These are phyloP conservation scores for Alternaria sp. DNA, from an alignment of 2,329 filamentous ascomycete genomes.

Conservation along the genomic window DNA sequence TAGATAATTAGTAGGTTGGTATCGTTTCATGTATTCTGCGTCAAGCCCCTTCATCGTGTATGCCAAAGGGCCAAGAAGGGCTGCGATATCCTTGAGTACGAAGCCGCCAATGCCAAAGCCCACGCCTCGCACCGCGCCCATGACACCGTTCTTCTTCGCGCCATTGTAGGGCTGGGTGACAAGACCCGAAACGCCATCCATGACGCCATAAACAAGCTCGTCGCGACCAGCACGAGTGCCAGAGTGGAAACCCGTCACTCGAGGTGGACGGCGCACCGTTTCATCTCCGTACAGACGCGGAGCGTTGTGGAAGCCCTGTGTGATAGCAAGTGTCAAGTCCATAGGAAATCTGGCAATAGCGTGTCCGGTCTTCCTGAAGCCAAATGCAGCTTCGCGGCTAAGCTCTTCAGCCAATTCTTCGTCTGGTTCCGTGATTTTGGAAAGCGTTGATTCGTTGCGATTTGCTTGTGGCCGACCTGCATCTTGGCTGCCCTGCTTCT, in stretches of 20 bases:
- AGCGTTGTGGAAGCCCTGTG: constrained; percentile 75
- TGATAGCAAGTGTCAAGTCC: constrained; percentile 67
- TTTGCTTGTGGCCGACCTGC: constrained; percentile 26
- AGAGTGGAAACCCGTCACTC: constrained; percentile 71
- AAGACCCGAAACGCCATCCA: constrained; percentile 71
- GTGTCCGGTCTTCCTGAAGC: constrained; percentile 60
- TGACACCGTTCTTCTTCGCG: constrained; percentile 63
- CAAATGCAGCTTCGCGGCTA: constrained; percentile 61
- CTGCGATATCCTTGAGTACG: constrained; percentile 70
- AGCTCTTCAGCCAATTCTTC: constrained; percentile 47
- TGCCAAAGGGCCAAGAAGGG: constrained; percentile 66
- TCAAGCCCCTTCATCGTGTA: constrained; percentile 71
- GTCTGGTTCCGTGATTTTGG: constrained; percentile 43
- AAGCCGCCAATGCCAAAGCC: constrained; percentile 71
- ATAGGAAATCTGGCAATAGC: constrained; percentile 67
- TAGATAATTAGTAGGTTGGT: constrained; percentile 63
- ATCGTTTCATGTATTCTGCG: constrained; percentile 65
- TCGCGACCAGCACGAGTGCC: constrained; percentile 67
- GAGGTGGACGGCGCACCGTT: constrained; percentile 69
- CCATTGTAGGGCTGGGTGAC: constrained; percentile 67
- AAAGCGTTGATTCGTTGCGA: constrained; percentile 38
- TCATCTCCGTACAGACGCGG: constrained; percentile 74
- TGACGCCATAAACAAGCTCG: constrained; percentile 70
- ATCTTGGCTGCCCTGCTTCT: constrained; percentile 12
- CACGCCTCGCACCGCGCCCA: constrained; percentile 62